Conservation (phyloP, 1,139 yeast species). For the Citeromyces hawaiiensis region DNA sequence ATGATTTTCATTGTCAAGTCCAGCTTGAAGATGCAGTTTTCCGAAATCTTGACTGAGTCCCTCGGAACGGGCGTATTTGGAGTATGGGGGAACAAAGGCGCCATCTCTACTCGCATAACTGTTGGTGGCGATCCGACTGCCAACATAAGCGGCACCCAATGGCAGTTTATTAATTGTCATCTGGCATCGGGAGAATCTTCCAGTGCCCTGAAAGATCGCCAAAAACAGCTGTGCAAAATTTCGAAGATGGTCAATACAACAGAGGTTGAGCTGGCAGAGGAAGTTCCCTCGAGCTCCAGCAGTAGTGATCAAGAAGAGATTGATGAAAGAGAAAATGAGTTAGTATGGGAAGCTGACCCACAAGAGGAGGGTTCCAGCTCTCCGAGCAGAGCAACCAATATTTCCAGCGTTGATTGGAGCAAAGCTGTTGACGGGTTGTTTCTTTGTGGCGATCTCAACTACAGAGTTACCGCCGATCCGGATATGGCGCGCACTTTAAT, state of each 20-base stretch:
- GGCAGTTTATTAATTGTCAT: constrained; percentile 65
- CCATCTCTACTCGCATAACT: constrained; percentile 71
- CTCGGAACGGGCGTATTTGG: constrained; percentile 87
- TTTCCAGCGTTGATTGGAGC: background rate
- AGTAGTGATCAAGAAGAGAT: constrained; percentile 59
- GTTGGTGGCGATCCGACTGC: constrained; percentile 25
- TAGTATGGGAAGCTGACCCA: background rate
- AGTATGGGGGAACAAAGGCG: constrained; percentile 92
- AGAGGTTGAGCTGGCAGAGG: constrained; percentile 77
- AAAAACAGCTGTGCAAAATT: background rate
- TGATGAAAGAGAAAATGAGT: constrained; percentile 57
- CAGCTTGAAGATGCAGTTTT: constrained; percentile 42
- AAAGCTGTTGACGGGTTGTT: constrained; percentile 44
- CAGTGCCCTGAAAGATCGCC: background rate
- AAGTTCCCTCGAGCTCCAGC: constrained; percentile 69
- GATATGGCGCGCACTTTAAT: constrained; percentile 59
- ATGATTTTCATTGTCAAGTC: constrained; percentile 49
- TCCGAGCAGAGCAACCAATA: background rate
- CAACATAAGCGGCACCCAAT: constrained; percentile 49
- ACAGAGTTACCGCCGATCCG: constrained; percentile 61
- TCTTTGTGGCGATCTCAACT: constrained; percentile 96
- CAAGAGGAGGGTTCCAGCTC: background rate
- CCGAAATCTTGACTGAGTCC: constrained; percentile 55
- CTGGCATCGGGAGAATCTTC: constrained; percentile 70
- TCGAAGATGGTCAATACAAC: background rate